These are phyloP conservation scores for Arthrobotrys musiformis DNA, from an alignment of 2,329 filamentous ascomycete genomes.

Conservation along the genomic window DNA sequence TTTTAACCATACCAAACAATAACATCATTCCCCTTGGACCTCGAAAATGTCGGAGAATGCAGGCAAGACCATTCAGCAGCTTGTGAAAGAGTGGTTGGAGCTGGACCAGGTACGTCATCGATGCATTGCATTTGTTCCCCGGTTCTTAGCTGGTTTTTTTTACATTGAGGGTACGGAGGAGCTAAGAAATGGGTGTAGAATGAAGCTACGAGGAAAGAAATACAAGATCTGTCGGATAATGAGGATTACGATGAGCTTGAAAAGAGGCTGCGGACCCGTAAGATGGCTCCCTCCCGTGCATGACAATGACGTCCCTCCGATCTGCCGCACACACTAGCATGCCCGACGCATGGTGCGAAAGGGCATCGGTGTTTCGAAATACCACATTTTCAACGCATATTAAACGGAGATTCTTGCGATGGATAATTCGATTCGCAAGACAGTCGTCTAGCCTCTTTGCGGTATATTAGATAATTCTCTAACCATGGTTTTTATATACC, in stretches of 20 bases:
- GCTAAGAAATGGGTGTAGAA: constrained; percentile 52
- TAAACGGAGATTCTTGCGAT: background rate
- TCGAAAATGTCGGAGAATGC: constrained; percentile 1
- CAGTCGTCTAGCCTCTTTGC: background rate
- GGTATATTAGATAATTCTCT: background rate
- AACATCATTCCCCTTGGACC: background rate
- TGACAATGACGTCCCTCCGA: background rate
- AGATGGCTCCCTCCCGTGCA: background rate
- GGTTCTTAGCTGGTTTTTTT: background rate
- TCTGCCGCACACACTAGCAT: background rate
- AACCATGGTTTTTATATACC: background rate
- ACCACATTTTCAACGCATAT: constrained; percentile 36
- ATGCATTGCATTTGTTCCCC: background rate
- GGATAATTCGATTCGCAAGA: background rate
- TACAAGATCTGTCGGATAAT: constrained; percentile 56
- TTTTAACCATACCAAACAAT: background rate
- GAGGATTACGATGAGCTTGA: constrained; percentile 57
- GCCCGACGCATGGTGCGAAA: background rate
- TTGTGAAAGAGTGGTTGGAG: constrained; percentile 58
- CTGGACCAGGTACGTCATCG: constrained; percentile 57
- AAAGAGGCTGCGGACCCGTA: constrained; percentile 57
- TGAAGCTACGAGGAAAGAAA: constrained; percentile 58
- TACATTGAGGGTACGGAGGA: too few relatives aligned
- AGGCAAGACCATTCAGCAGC: constrained; percentile 34
- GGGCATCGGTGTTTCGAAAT: constrained; percentile 3